phyloP scores from a whole-genome alignment of 202 grass and related monocot genomes.

The Schoenoplectus triqueter region DNA sequence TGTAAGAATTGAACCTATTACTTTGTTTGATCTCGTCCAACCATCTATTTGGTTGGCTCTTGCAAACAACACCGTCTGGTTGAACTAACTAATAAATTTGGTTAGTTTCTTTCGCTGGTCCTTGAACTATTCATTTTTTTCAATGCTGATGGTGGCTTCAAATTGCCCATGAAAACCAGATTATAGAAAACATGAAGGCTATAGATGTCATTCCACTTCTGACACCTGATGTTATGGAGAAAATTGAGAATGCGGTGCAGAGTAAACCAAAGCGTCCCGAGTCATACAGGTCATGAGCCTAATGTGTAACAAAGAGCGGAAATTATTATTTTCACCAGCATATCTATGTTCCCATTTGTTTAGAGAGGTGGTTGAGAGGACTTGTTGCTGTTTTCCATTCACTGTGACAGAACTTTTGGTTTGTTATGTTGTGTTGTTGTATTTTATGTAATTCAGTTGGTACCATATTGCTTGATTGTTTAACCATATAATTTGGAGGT shows the following conservation, averaged over 20 bases:
- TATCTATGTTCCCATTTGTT: conserved; percentile 11
- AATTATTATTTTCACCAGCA: neutral
- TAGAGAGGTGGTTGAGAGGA: neutral
- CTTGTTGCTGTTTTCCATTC: neutral
- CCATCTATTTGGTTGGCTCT: neutral
- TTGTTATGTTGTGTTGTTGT: conserved; percentile 27
- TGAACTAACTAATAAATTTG: neutral
- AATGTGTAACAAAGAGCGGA: neutral
- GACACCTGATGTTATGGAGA: conserved; percentile 79
- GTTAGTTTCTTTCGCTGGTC: conserved; percentile 17
- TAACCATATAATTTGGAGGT: neutral
- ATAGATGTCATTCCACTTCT: conserved; percentile 76
- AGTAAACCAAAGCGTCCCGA: conserved; percentile 92
- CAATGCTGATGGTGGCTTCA: neutral
- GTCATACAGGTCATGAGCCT: conserved; percentile 68
- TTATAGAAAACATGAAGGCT: conserved; percentile 95
- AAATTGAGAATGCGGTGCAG: conserved; percentile 78
- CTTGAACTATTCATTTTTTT: neutral
- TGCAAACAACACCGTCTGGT: neutral
- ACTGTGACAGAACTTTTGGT: neutral
- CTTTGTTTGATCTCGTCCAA: neutral
- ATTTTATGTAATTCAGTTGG: conserved; percentile 12
- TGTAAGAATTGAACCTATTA: neutral
- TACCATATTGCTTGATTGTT: conserved; percentile 13
- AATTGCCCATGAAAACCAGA: conserved; percentile 49